phyloP scores from a whole-genome alignment of 2,329 filamentous ascomycete genomes.

The Metarhizium sp. region DNA sequence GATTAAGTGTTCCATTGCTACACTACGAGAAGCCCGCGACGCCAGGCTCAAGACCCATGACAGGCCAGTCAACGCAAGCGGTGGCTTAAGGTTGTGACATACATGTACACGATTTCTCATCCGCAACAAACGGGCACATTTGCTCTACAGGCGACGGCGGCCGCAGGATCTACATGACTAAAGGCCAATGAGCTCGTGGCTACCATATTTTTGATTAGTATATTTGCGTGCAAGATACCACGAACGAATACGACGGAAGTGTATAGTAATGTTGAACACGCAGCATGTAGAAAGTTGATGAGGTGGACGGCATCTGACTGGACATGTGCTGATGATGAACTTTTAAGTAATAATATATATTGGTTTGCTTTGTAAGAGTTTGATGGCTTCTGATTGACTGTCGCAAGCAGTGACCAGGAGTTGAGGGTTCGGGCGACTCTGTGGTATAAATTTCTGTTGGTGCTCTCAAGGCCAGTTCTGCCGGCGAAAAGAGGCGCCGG shows the following conservation, averaged over 20 bases:
- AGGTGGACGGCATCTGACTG: not conserved
- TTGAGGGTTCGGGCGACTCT: no score
- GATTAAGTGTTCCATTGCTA: conserved; percentile 73
- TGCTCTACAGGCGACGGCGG: not conserved
- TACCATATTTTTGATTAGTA: not conserved
- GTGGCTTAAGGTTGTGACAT: not conserved
- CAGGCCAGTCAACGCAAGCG: not conserved
- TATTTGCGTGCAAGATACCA: not conserved
- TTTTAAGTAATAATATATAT: not conserved
- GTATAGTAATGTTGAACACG: not conserved
- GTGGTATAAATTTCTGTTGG: no score
- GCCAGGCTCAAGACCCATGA: conserved; percentile 4
- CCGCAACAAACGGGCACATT: not conserved
- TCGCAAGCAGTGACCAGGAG: no score
- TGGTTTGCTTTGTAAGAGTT: not conserved
- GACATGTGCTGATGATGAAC: no score
- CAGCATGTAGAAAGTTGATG: not conserved
- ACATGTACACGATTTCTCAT: not conserved
- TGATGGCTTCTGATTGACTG: no score
- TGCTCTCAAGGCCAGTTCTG: no score
- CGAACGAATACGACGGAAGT: not conserved
- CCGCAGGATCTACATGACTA: not conserved
- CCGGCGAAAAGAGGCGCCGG: no score
- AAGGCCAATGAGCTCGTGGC: not conserved
- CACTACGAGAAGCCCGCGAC: conserved; percentile 23